phyloP scores from a whole-genome alignment of 2,329 filamentous ascomycete genomes.

The Monosporascus sp. region DNA sequence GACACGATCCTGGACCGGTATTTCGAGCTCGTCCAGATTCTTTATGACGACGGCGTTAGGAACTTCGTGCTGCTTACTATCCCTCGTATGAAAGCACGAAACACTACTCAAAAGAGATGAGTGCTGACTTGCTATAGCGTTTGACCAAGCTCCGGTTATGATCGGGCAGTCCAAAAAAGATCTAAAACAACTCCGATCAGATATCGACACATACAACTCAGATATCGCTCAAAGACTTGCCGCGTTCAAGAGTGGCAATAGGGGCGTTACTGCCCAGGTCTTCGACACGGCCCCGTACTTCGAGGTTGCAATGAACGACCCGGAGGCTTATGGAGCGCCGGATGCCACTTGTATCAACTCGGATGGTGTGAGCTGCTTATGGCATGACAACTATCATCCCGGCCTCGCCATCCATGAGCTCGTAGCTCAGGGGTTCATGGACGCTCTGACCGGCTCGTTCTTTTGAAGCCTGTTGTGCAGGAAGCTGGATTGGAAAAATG shows the following conservation, averaged over 20 bases:
- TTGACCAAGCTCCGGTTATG: slow-evolving; percentile 12
- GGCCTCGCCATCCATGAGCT: slow-evolving; percentile 12
- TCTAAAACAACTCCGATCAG: slow-evolving; percentile 5
- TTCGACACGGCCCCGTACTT: slow-evolving; percentile 14
- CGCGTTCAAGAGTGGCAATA: slow-evolving; percentile 7
- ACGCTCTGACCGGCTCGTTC: slow-evolving; percentile 8
- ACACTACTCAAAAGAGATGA: neutral
- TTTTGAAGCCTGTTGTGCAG: slow-evolving; percentile 1
- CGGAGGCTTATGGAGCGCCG: slow-evolving; percentile 14
- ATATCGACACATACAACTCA: slow-evolving; percentile 14
- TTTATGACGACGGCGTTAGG: slow-evolving; percentile 11
- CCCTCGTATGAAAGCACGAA: slow-evolving; percentile 8
- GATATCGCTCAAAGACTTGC: slow-evolving; percentile 8
- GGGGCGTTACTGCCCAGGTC: slow-evolving; percentile 8
- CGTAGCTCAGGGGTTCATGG: slow-evolving; percentile 9
- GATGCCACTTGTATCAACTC: slow-evolving; percentile 12
- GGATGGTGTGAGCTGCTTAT: slow-evolving; percentile 13
- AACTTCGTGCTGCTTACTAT: slow-evolving; percentile 14
- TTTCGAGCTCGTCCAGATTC: slow-evolving; percentile 10
- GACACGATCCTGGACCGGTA: slow-evolving; percentile 10
- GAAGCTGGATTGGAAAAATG: no score
- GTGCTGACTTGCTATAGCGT: slow-evolving; percentile 6
- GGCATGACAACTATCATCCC: slow-evolving; percentile 14
- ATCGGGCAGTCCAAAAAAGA: slow-evolving; percentile 1
- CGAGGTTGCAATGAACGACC: slow-evolving; percentile 8